These are phyloP conservation scores for Gaertneriomyces semiglobifer DNA, from an alignment of 192 early-diverging fungal genomes.

Conservation along the genomic window DNA sequence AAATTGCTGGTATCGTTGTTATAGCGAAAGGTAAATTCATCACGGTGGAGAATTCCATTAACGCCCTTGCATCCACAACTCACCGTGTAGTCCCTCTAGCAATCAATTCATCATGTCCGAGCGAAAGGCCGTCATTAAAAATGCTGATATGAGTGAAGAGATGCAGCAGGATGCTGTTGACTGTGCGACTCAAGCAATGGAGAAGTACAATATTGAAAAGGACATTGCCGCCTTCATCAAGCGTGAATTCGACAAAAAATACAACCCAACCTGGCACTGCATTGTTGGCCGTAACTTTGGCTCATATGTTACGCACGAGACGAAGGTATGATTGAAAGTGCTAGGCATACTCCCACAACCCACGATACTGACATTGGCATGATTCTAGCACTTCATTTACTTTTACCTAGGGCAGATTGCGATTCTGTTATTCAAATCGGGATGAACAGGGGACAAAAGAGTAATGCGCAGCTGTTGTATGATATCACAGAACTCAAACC, in stretches of 20 bases:
- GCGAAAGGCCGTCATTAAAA: constrained; percentile 86
- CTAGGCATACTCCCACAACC: neutral
- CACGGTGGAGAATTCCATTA: no score
- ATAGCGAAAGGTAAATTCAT: no score
- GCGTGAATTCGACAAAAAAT: constrained; percentile 96
- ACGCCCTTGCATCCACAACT: no score
- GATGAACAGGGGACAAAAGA: no score
- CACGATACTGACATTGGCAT: constrained; percentile 27
- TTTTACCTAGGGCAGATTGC: constrained; percentile 92
- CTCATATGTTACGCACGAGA: constrained; percentile 92
- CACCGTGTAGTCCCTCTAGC: no score
- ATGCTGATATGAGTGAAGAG: constrained; percentile 93
- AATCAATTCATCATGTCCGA: constrained; percentile 58
- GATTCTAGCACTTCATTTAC: constrained; percentile 81
- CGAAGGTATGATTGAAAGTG: constrained; percentile 35
- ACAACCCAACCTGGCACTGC: constrained; percentile 96
- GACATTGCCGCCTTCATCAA: constrained; percentile 97
- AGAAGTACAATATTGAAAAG: constrained; percentile 94
- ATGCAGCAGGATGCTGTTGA: constrained; percentile 88
- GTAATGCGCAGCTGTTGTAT: no score
- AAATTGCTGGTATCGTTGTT: no score
- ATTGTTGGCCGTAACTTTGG: constrained; percentile 99
- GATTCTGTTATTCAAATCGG: constrained; percentile 80
- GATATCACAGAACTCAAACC: no score
- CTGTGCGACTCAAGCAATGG: constrained; percentile 74